A percentile compares a stretch with the other conserved stretches of the same genome.
Conservation (phyloP, 2,329 filamentous ascomycete species). For the Fusarium tuaranense region DNA sequence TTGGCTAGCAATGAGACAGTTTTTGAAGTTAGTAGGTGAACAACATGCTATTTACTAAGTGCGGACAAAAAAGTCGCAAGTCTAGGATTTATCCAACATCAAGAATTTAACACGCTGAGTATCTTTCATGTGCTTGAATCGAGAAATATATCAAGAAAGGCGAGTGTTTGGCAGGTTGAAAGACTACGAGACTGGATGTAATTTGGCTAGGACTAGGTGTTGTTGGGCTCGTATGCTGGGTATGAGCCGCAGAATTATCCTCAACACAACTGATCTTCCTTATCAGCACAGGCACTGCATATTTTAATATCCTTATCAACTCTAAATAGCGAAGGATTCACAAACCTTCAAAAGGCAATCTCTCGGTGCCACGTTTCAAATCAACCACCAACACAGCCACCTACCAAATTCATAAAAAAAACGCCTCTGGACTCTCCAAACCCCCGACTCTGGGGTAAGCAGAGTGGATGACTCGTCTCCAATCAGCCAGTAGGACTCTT, state of each 20-base stretch:
- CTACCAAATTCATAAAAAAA: neutral
- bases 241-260: neutral
- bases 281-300: neutral
- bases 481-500: conserved; percentile 4
- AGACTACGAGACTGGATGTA: too few relatives aligned
- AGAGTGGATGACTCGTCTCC: conserved; percentile 5
- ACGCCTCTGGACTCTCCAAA: neutral
- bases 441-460: conserved; percentile 8
- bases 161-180: too few relatives aligned
- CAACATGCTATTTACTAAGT: neutral
- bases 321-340: neutral
- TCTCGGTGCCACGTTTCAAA: neutral
- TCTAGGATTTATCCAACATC: too few relatives aligned
- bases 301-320: neutral
- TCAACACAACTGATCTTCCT: neutral
- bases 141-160: too few relatives aligned
- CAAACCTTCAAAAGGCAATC: neutral
- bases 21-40: neutral
- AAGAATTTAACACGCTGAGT: too few relatives aligned
- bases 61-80: neutral
- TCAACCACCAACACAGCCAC: neutral
- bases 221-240: too few relatives aligned
- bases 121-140: too few relatives aligned
- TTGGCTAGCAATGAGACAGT: neutral
- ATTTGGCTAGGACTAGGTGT: too few relatives aligned